phyloP scores from a whole-genome alignment of 2,329 filamentous ascomycete species.

The Tolypocladium tropicale region DNA sequence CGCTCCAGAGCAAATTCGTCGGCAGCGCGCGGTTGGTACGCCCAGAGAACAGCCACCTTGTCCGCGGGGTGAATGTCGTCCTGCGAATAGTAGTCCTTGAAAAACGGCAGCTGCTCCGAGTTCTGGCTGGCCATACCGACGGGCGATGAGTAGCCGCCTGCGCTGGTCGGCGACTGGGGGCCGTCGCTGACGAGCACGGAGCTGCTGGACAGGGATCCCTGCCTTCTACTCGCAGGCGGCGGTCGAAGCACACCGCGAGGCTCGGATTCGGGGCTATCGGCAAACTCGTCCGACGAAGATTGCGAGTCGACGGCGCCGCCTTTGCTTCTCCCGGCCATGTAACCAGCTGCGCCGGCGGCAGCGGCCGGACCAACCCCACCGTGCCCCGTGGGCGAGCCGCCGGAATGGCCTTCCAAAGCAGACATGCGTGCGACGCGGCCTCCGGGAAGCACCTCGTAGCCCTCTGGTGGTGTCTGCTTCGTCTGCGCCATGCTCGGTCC shows the following conservation, averaged over 20 bases:
- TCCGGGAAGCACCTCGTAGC: slow-evolving; percentile 69
- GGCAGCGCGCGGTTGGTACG: slow-evolving; percentile 85
- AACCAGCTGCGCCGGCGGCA: slow-evolving; percentile 30
- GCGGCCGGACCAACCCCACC: slow-evolving; percentile 21
- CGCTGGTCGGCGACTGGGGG: slow-evolving; percentile 63
- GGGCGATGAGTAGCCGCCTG: slow-evolving; percentile 70
- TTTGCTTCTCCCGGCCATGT: slow-evolving; percentile 32
- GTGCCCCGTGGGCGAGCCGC: slow-evolving; percentile 47
- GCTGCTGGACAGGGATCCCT: slow-evolving; percentile 81
- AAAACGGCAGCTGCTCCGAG: slow-evolving; percentile 89
- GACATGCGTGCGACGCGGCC: slow-evolving; percentile 94
- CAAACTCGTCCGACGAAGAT: slow-evolving; percentile 64
- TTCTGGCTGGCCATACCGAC: slow-evolving; percentile 77
- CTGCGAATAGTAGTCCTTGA: slow-evolving; percentile 98
- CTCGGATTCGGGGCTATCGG: slow-evolving; percentile 62
- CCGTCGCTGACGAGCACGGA: slow-evolving; percentile 65
- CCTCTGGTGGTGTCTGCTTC: slow-evolving; percentile 30
- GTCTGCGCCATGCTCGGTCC: slow-evolving; percentile 31
- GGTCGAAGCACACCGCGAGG: slow-evolving; percentile 46
- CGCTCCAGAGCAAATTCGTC: slow-evolving; percentile 92
- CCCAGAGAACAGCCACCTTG: slow-evolving; percentile 86
- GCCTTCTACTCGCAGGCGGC: slow-evolving; percentile 54
- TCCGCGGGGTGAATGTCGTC: slow-evolving; percentile 92
- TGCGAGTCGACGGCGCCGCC: slow-evolving; percentile 35
- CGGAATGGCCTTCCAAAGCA: slow-evolving; percentile 69